phyloP scores from a whole-genome alignment of 2,329 filamentous ascomycete genomes.

The Chrysoporthe deuterocubensis region DNA sequence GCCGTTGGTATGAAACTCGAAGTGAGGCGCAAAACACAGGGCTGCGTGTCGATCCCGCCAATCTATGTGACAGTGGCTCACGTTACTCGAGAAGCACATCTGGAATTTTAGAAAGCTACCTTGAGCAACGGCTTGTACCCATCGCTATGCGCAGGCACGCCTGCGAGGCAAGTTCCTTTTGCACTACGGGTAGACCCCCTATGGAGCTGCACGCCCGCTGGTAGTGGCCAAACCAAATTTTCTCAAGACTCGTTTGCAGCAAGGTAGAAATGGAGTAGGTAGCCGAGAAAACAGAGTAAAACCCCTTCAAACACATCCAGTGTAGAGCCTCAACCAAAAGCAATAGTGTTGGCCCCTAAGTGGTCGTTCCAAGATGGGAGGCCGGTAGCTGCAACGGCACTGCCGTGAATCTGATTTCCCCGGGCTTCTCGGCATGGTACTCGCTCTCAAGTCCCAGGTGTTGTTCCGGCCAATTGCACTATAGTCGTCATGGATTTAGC shows the following conservation, averaged over 20 bases:
- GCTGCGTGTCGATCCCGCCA: constrained; percentile 19
- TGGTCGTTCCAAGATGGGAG: background rate
- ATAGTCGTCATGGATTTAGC: background rate
- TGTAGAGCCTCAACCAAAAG: constrained; percentile 19
- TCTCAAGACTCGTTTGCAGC: background rate
- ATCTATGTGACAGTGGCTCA: constrained; percentile 17
- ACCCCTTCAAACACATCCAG: background rate
- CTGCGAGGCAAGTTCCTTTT: background rate
- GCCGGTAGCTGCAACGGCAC: background rate
- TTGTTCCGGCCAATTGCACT: background rate
- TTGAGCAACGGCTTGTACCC: constrained; percentile 4
- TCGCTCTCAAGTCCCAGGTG: background rate
- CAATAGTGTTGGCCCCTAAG: background rate
- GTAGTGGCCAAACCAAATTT: no score
- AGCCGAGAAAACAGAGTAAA: constrained; percentile 10
- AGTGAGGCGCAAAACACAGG: constrained; percentile 24
- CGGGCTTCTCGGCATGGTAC: background rate
- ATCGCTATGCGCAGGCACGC: background rate
- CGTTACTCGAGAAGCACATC: constrained; percentile 21
- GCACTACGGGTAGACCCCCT: background rate
- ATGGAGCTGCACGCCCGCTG: background rate
- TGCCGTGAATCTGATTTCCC: background rate
- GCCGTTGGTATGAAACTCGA: constrained; percentile 9
- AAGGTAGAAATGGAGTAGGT: background rate
- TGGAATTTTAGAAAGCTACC: constrained; percentile 1